Conservation (phyloP, 2,329 filamentous ascomycete species). For the Stemphylium beticola region DNA sequence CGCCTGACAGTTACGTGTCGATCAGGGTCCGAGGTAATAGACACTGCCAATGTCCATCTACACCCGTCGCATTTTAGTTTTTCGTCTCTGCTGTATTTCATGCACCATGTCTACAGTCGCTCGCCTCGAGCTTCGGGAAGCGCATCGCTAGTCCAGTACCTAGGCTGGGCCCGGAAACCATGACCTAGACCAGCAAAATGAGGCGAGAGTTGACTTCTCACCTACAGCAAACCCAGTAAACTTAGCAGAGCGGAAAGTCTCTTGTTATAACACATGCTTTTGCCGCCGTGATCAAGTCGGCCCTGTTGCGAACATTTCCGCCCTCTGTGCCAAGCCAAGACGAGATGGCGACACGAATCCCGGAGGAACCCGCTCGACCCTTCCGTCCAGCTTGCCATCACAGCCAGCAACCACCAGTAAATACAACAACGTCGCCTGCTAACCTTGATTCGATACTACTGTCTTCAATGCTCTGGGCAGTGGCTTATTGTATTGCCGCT, state of each 20-base stretch:
- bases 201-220: background rate
- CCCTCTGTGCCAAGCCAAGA: background rate
- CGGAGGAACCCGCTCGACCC: background rate
- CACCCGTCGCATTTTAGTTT: background rate
- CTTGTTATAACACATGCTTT: background rate
- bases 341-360: background rate
- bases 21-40: background rate
- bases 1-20: background rate
- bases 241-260: background rate
- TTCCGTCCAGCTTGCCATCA: background rate
- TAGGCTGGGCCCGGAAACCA: background rate
- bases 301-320: background rate
- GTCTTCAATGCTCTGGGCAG: background rate
- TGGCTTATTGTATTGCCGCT: background rate
- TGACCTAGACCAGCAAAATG: slow-evolving; percentile 1
- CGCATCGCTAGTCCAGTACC: slow-evolving; percentile 1
- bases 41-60: background rate
- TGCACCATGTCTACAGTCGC: background rate
- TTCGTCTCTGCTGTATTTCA: background rate
- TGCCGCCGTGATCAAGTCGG: too few species aligned
- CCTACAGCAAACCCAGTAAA: background rate
- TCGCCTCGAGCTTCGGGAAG: background rate
- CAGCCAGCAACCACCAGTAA: background rate
- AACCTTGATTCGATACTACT: background rate
- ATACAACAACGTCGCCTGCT: background rate